Evolutionary conservation across 768 basidiomycete genomes (phyloP).

Genomic region (Pleurotus citrinopileatus): DNA sequence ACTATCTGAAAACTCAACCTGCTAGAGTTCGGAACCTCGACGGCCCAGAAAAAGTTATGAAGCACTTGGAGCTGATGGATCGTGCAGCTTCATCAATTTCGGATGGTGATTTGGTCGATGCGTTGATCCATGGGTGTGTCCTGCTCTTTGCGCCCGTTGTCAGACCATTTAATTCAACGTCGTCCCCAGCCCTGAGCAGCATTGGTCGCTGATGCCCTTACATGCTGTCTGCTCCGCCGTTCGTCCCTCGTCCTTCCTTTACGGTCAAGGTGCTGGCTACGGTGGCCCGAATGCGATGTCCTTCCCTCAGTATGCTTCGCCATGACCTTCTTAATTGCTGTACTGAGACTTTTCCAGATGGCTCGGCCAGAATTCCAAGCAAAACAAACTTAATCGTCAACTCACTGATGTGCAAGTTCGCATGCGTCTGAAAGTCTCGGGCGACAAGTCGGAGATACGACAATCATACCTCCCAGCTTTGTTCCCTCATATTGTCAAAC

Average conservation of each 20-base stretch:
- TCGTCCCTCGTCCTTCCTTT: conserved; percentile 79
- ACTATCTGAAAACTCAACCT: conserved; percentile 87
- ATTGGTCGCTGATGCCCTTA: conserved; percentile 93
- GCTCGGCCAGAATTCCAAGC: conserved; percentile 97
- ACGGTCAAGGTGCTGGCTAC: conserved; percentile 67
- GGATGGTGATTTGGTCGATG: conserved; percentile 91
- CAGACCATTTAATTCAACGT: conserved; percentile 3
- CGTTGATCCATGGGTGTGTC: conserved; percentile 86
- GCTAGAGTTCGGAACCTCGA: conserved; percentile 51
- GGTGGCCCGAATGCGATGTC: conserved; percentile 64
- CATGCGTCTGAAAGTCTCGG: conserved; percentile 93
- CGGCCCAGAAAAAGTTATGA: conserved; percentile 65
- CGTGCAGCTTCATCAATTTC: conserved; percentile 91
- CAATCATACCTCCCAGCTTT: conserved; percentile 91
- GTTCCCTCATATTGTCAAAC: conserved; percentile 75
- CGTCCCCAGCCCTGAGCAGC: conserved; percentile 77
- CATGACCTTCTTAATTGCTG: conserved; percentile 5
- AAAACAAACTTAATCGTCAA: conserved; percentile 74
- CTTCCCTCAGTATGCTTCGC: conserved; percentile 75
- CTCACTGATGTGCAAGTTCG: conserved; percentile 90
- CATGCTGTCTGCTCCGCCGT: conserved; percentile 92
- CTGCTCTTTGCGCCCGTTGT: neutral
- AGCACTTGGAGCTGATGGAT: conserved; percentile 78
- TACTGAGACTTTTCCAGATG: conserved; percentile 52
- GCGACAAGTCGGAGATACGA: conserved; percentile 85